Base-by-base conservation (phyloP, 2,329 filamentous ascomycete genomes). In the Ophiobolus disseminans region DNA sequence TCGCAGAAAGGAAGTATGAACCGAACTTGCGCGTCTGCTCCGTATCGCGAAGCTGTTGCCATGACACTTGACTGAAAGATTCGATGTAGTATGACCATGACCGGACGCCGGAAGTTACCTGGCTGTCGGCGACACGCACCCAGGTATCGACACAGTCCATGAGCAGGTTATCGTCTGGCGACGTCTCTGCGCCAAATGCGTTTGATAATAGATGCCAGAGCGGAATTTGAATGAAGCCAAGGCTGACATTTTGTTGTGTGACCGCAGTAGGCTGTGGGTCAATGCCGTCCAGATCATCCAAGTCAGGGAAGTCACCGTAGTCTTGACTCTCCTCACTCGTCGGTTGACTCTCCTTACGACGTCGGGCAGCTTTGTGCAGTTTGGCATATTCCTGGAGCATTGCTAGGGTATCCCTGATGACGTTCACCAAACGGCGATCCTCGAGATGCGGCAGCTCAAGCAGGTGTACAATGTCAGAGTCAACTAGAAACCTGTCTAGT, bases 291-390 rank as follows among this genome's bases (percentile, higher is more conserved):
- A 70, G 62, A 30, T 80, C 78, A 47, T 82, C 78, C 40, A 86
- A 73, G 16, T 76, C 82, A 17, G 78, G 73, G 73, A 80, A 83
- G 50, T 84, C 82, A 22, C 84, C 84, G 59, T 84, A 86, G 37
- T 86, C 84, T 63, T 87, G 85, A 54, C 84, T 86, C 43, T 87
- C 85, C 42, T 86, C 83, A 45, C 76, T 81, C 10, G 42, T 55
- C 16, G 56, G 43, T 32, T 75, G 72, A 20, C 75, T 62, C 11
- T 48, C 44, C n/a, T 65, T 42, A n/a, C 53, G 70, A 55, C 16
- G 57, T 30, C 37, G 17, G 4, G 40, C 31, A 7, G 38, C 25
- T 48, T 50, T 53, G 37, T 51, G 56, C 48, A 50, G 45, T 35
- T 42, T 56, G 52, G 54, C 45, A 59, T 80, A 81, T 25, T 72